phyloP scores from a whole-genome alignment of 345 rosid species.

The Arabis hirsuta region DNA sequence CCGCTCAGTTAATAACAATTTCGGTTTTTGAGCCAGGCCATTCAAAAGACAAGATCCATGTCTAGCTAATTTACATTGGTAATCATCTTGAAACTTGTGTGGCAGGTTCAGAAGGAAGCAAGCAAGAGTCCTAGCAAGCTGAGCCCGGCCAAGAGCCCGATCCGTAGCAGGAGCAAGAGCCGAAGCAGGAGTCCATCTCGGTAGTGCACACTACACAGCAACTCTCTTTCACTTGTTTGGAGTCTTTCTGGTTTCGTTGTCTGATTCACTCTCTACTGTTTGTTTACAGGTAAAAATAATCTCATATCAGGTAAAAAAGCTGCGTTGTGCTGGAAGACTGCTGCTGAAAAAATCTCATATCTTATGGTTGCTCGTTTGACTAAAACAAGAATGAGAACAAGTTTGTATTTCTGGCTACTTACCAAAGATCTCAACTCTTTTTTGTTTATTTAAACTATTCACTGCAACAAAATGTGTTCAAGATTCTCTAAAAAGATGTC shows the following conservation, averaged over 20 bases:
- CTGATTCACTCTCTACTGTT: conserved; percentile 15
- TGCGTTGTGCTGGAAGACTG: conserved; percentile 24
- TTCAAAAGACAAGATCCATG: conserved; percentile 8
- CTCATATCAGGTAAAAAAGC: conserved; percentile 22
- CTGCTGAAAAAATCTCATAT: background rate
- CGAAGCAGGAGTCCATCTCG: conserved; percentile 84
- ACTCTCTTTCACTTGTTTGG: background rate
- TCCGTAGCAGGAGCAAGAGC: conserved; percentile 61
- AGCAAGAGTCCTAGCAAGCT: conserved; percentile 76
- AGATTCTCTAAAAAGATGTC: conserved; percentile 11
- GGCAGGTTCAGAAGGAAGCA: conserved; percentile 58
- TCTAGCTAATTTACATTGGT: background rate
- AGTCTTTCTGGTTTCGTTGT: background rate
- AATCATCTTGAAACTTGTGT: conserved; percentile 2
- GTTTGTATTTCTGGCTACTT: conserved; percentile 21
- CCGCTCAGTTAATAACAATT: background rate
- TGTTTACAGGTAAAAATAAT: conserved; percentile 28
- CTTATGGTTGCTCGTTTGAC: conserved; percentile 9
- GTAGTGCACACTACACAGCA: conserved; percentile 45
- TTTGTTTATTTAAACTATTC: background rate
- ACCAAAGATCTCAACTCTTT: background rate
- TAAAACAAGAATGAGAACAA: conserved; percentile 20
- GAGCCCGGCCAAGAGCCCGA: conserved; percentile 73
- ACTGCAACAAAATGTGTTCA: conserved; percentile 5
- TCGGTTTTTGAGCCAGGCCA: background rate